Evolutionary conservation across 208 protist species (phyloP).

Genomic region (Trypanosoma theileri): DNA sequence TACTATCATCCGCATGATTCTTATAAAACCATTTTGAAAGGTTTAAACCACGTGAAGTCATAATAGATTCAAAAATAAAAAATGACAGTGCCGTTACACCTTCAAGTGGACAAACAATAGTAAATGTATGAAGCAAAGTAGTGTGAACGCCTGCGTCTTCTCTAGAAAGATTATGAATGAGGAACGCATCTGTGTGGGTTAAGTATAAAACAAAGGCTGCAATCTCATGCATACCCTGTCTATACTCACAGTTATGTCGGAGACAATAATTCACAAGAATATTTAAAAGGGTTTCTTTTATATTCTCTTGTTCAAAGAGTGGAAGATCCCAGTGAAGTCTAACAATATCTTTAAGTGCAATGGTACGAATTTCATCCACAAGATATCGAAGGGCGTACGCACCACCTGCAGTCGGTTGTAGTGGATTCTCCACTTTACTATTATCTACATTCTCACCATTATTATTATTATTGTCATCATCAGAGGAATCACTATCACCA

Average conservation of each 20-base stretch:
- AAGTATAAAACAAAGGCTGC: conserved; percentile 80
- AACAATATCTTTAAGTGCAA: conserved; percentile 60
- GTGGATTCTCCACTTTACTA: conserved; percentile 46
- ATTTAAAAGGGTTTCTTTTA: conserved; percentile 39
- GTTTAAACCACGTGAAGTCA: conserved; percentile 32
- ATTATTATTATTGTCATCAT: conserved; percentile 28
- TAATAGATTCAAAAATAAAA: conserved; percentile 51
- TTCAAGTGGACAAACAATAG: conserved; percentile 2
- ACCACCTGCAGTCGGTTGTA: conserved; percentile 47
- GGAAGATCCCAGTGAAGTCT: conserved; percentile 68
- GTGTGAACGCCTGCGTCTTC: not conserved
- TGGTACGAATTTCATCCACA: conserved; percentile 37
- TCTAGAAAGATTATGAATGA: conserved; percentile 16
- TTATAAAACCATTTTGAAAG: conserved; percentile 57
- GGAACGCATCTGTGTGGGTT: conserved; percentile 34
- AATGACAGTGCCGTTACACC: conserved; percentile 31
- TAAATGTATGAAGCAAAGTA: conserved; percentile 8
- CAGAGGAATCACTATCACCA: conserved; percentile 31
- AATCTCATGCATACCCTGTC: conserved; percentile 92
- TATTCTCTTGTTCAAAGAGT: conserved; percentile 36
- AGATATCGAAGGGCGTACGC: conserved; percentile 63
- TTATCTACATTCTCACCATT: conserved; percentile 16
- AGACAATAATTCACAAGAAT: conserved; percentile 72
- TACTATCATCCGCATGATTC: not conserved
- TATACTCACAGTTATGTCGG: conserved; percentile 57